phyloP scores from a whole-genome alignment of 2,329 filamentous ascomycete genomes.

The Talaromyces sp. region DNA sequence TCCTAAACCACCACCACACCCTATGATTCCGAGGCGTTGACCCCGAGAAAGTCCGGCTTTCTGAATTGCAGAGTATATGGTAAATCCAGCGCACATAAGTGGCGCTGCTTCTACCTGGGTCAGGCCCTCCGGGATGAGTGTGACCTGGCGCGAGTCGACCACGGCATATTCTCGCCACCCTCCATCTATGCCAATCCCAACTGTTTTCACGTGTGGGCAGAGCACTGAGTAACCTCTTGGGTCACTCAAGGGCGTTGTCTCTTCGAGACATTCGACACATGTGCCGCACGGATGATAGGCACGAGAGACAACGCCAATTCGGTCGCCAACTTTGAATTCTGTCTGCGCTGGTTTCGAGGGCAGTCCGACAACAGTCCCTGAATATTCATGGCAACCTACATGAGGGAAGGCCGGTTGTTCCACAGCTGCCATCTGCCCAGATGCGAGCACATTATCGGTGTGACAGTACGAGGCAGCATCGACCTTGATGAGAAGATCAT shows the following conservation, averaged over 20 bases:
- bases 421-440: constrained; percentile 32
- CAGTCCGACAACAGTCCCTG: constrained; percentile 38
- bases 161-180: constrained; percentile 21
- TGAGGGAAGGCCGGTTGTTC: constrained; percentile 34
- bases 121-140: constrained; percentile 26
- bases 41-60: constrained; percentile 55
- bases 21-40: constrained; percentile 64
- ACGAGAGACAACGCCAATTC: constrained; percentile 7
- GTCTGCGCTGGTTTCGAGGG: constrained; percentile 9
- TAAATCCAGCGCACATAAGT: constrained; percentile 35
- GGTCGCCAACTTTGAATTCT: constrained; percentile 10
- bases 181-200: constrained; percentile 14
- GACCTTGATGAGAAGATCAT: constrained; percentile 44
- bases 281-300: constrained; percentile 12
- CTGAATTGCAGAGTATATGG: constrained; percentile 53
- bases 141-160: constrained; percentile 16
- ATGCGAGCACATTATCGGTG: constrained; percentile 37
- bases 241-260: constrained; percentile 11
- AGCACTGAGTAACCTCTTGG: constrained; percentile 11
- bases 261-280: constrained; percentile 16
- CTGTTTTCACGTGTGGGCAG: constrained; percentile 9
- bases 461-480: constrained; percentile 47
- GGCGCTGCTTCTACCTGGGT: constrained; percentile 27
- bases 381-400: constrained; percentile 44
- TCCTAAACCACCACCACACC: constrained; percentile 60